phyloP scores from a whole-genome alignment of 1,139 yeast genomes.

The Geotrichum phurueaensis region DNA sequence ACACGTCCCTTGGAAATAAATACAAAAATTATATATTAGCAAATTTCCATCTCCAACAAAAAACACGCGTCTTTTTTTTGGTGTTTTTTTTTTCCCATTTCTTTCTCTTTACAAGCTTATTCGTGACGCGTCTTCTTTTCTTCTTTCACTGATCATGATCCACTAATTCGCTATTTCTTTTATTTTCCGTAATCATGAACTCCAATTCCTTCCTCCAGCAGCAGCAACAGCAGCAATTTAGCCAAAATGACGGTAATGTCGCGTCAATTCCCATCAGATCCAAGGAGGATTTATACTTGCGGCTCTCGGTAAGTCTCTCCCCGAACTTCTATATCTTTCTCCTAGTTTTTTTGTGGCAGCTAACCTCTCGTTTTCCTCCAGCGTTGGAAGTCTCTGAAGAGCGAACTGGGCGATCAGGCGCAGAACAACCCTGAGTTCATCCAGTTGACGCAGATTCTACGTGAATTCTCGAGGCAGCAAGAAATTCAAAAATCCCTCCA shows the following conservation, averaged over 20 bases:
- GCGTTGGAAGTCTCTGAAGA: conserved; percentile 34
- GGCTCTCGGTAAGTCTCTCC: conserved; percentile 2
- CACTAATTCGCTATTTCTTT: neutral
- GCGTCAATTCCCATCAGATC: conserved; percentile 8
- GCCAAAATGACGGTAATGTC: neutral
- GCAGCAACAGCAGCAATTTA: conserved; percentile 12
- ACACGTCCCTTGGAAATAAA: neutral
- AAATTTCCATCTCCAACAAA: neutral
- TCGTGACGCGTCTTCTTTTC: neutral
- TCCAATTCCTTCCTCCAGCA: conserved; percentile 10
- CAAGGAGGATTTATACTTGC: conserved; percentile 11
- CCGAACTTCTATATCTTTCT: neutral
- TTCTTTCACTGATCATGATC: neutral
- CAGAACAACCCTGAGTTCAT: conserved; percentile 37
- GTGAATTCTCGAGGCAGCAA: conserved; percentile 32
- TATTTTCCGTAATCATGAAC: neutral
- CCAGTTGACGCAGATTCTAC: conserved; percentile 30
- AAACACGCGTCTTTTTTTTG: neutral
- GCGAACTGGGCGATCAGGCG: conserved; percentile 33
- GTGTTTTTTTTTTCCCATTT: neutral
- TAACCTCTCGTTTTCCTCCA: conserved; percentile 23
- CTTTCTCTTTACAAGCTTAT: neutral
- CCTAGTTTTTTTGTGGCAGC: neutral
- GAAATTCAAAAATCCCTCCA: conserved; percentile 34
- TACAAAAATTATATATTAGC: neutral